Evolutionary conservation across 1,139 yeast species (phyloP), one percentile per base, ranked within the genome.

Genomic region (Lizanozyma gosingica): DNA sequence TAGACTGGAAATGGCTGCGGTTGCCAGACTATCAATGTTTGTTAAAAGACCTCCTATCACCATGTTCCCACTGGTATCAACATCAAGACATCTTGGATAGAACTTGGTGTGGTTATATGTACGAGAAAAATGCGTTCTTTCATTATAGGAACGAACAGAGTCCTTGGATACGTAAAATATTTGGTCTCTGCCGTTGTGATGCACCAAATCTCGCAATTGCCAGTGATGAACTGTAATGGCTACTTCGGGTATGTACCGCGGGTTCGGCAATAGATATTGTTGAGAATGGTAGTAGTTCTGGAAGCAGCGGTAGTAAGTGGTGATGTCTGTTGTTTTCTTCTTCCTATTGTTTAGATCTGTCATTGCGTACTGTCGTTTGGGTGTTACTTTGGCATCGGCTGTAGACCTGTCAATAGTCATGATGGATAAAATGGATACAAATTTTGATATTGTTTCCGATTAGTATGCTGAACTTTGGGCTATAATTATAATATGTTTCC

Each of bases 271-370:
- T 38, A 70, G 56, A 46, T 60, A 64, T 39, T 60, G 59, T 44
- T 63, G 67, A 14, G 67, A 64, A 46, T 69, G 70, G 47, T 69
- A 67, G 46, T 68, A 67, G 49, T 70, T 70, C 45, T 69, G 75
- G 52, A 69, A 70, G 42, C 73, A 69, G 46, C 57, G 59, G 44
- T 57, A 55, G 42, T 59, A 59, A 38, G 47, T 52, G 35, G 29
- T 22, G 29, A 22, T 22, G 11, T 22, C 29, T 22, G 40, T 18
- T 17, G 35, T 11, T 11, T 11, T 22, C 6, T 11, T 6, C 29
- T 22, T 22, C 29, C 11, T 22, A 6, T 22, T 22, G 9, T 6
- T 22, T 22, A 11, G 29, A 22, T 22, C 29, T 6, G 9, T 6
- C 11, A 11, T 22, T 11, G 11, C 6, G 29, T 22, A 22, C 29